A percentile compares a stretch with the other conserved stretches of the same genome.
Evolutionary conservation across 2,329 filamentous ascomycete species (phyloP).

Genomic region (Chaetomium globosum): DNA sequence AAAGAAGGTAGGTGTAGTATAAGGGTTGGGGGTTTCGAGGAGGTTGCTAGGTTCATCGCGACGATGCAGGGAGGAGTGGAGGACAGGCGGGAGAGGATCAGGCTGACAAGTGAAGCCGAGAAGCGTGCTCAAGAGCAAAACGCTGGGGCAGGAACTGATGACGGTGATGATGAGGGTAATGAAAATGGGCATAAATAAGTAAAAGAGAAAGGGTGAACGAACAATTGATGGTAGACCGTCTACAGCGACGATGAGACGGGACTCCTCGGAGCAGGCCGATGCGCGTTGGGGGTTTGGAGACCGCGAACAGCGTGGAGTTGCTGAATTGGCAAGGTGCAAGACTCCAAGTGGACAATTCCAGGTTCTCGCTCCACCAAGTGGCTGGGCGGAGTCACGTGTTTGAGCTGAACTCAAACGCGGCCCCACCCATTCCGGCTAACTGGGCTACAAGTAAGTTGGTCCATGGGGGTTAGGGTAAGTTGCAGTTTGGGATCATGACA

Average conservation of each 20-base stretch:
- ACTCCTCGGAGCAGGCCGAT: conserved; percentile 28
- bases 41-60: conserved; percentile 24
- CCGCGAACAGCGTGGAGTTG: conserved; percentile 28
- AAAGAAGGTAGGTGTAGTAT: conserved; percentile 28
- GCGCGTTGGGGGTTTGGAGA: conserved; percentile 25
- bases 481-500: not conserved
- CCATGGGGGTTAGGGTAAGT: not conserved
- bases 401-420: not conserved
- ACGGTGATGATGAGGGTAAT: conserved; percentile 22
- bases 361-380: conserved; percentile 1
- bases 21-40: conserved; percentile 13
- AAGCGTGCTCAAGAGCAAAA: conserved; percentile 24
- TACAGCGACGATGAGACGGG: conserved; percentile 15
- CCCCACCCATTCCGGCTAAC: not conserved
- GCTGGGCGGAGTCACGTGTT: conserved; percentile 23
- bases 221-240: conserved; percentile 37
- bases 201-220: conserved; percentile 34
- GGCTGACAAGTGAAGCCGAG: conserved; percentile 27
- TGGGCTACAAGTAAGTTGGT: not conserved
- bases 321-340: conserved; percentile 11
- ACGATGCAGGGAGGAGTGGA: conserved; percentile 22
- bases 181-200: conserved; percentile 20
- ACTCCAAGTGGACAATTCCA: not conserved
- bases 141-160: conserved; percentile 22
- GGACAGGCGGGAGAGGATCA: conserved; percentile 23